Conservation (phyloP, 2,329 filamentous ascomycete genomes). For the Ophiostoma novo-ulmi region DNA sequence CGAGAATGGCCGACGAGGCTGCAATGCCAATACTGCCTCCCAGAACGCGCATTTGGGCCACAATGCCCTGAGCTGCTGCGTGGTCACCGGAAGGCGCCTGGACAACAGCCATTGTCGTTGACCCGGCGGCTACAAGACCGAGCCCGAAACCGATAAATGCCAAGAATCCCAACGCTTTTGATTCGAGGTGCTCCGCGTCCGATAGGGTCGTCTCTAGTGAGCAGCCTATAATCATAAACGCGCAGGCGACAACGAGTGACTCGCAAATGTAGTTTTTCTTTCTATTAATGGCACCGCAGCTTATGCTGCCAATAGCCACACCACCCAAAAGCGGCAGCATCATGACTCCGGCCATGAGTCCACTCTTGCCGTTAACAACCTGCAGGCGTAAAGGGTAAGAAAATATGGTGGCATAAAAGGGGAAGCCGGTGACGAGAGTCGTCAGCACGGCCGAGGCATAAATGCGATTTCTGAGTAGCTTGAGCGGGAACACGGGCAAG, state of each 20-base stretch:
- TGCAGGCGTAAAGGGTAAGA: constrained; percentile 46
- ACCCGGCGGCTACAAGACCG: constrained; percentile 44
- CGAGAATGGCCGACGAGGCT: constrained; percentile 46
- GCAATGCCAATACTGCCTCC: constrained; percentile 53
- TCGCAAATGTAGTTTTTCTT: constrained; percentile 41
- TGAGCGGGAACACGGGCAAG: constrained; percentile 45
- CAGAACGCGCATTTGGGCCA: constrained; percentile 48
- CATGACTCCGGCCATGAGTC: constrained; percentile 47
- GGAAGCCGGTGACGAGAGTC: constrained; percentile 47
- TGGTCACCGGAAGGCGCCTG: constrained; percentile 44
- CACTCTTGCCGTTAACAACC: constrained; percentile 44
- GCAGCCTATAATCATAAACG: constrained; percentile 44
- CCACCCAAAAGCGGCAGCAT: constrained; percentile 50
- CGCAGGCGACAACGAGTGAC: constrained; percentile 41
- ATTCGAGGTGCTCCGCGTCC: constrained; percentile 35
- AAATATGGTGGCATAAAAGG: constrained; percentile 47
- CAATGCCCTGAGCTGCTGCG: constrained; percentile 45
- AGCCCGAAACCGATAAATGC: constrained; percentile 50
- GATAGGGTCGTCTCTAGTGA: constrained; percentile 43
- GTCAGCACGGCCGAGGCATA: constrained; percentile 42
- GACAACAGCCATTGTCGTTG: constrained; percentile 43
- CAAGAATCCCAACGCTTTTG: constrained; percentile 46
- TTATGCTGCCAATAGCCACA: constrained; percentile 42
- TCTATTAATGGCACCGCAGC: constrained; percentile 41
- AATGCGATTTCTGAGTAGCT: constrained; percentile 44